phyloP scores from a whole-genome alignment of 106 monocot species.

The Apostasia ramifera region DNA sequence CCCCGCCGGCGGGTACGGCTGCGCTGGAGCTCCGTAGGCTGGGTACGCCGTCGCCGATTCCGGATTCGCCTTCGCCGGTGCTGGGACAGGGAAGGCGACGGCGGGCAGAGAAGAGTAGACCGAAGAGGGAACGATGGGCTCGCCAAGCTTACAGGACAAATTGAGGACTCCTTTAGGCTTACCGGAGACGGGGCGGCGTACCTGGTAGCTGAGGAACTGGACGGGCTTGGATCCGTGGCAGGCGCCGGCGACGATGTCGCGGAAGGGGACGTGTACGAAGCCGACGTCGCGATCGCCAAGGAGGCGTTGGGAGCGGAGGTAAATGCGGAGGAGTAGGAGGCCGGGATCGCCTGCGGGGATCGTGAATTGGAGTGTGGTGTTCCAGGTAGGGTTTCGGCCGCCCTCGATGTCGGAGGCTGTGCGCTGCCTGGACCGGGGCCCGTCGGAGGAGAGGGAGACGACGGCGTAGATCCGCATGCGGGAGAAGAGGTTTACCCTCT shows the following conservation, averaged over 20 bases:
- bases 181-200: constrained; percentile 41
- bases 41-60: constrained; percentile 7
- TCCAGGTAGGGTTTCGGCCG: constrained; percentile 43
- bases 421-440: constrained; percentile 25
- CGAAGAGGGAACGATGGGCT: constrained; percentile 6
- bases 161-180: constrained; percentile 58
- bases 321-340: constrained; percentile 18
- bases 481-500: constrained; percentile 42
- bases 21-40: constrained; percentile 7
- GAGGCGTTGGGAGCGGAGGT: constrained; percentile 39
- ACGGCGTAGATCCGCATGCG: constrained; percentile 64
- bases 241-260: constrained; percentile 26
- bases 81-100: neutral
- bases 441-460: constrained; percentile 27
- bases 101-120: neutral
- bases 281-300: constrained; percentile 64
- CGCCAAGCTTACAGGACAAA: constrained; percentile 41
- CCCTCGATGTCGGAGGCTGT: constrained; percentile 37
- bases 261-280: constrained; percentile 49
- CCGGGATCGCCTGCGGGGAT: constrained; percentile 18
- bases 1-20: constrained; percentile 8
- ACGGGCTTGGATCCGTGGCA: neutral
- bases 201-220: constrained; percentile 57
- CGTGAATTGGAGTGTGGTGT: constrained; percentile 29
- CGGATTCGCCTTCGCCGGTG: neutral